These are phyloP conservation scores for Solanum hybrid DNA, from an alignment of 305 asterid genomes.

Conservation along the genomic window DNA sequence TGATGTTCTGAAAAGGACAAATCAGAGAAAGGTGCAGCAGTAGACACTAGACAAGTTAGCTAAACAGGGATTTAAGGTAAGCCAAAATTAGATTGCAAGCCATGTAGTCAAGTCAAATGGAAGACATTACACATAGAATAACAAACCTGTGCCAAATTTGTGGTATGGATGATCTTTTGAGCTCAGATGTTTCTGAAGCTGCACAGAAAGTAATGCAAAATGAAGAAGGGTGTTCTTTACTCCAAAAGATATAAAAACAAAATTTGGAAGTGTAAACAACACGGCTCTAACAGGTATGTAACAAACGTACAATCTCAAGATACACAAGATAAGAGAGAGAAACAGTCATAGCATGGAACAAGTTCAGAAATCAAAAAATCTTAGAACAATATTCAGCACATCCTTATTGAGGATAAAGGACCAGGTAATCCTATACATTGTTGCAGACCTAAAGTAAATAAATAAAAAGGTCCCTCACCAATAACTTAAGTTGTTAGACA, in stretches of 20 bases:
- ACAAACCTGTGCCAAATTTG: slow-evolving; percentile 93
- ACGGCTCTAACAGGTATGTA: background rate
- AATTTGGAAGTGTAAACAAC: background rate
- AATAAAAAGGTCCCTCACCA: background rate
- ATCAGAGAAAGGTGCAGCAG: background rate
- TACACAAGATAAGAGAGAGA: background rate
- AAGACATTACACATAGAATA: background rate
- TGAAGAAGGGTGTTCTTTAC: background rate
- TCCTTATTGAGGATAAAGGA: background rate
- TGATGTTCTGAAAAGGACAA: background rate
- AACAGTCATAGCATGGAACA: background rate
- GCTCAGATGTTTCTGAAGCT: slow-evolving; percentile 91
- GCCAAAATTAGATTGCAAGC: background rate
- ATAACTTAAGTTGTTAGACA: background rate
- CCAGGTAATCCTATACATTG: background rate
- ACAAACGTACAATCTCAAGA: background rate
- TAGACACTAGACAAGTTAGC: background rate
- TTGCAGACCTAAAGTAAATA: background rate
- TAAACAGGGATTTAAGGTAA: background rate
- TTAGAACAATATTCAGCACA: background rate
- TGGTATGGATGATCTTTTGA: slow-evolving; percentile 74
- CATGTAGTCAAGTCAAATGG: background rate
- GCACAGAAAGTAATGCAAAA: slow-evolving; percentile 16
- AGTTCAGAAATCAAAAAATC: background rate
- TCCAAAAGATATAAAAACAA: background rate